These are phyloP conservation scores for Trichoderma harzianum DNA, from an alignment of 2,329 filamentous ascomycete genomes.

Conservation along the genomic window DNA sequence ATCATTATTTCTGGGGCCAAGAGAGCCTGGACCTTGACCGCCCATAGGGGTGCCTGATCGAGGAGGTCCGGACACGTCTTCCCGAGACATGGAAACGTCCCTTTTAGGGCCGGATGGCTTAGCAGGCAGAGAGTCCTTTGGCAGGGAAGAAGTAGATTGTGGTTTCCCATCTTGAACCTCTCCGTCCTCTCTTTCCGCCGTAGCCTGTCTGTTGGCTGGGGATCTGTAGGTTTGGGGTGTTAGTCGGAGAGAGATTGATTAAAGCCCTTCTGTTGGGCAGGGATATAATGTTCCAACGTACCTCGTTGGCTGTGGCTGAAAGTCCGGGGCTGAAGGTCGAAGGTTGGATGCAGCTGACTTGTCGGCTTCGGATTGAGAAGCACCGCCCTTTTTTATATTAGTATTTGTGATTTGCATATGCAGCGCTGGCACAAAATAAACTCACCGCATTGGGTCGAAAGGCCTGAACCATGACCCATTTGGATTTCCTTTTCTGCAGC, in stretches of 20 bases:
- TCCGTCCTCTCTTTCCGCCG: slow-evolving; percentile 64
- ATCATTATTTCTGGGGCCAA: slow-evolving; percentile 27
- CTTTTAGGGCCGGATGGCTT: slow-evolving; percentile 29
- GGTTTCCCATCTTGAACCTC: slow-evolving; percentile 61
- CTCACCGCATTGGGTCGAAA: slow-evolving; percentile 64
- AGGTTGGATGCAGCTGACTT: slow-evolving; percentile 40
- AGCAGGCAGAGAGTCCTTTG: slow-evolving; percentile 35
- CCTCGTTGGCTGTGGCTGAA: slow-evolving; percentile 53
- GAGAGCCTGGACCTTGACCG: slow-evolving; percentile 20
- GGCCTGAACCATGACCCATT: slow-evolving; percentile 72
- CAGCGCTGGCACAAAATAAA: neutral
- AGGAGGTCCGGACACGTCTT: slow-evolving; percentile 20
- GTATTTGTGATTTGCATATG: slow-evolving; percentile 1
- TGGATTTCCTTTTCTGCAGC: slow-evolving; percentile 61
- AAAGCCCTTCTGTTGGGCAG: neutral
- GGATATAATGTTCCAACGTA: slow-evolving; percentile 27
- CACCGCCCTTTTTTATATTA: slow-evolving; percentile 29
- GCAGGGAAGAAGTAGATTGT: slow-evolving; percentile 15
- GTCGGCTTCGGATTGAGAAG: slow-evolving; percentile 30
- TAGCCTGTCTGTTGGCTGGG: slow-evolving; percentile 18
- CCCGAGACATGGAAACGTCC: slow-evolving; percentile 29
- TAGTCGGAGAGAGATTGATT: slow-evolving; percentile 19
- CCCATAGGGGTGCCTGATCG: slow-evolving; percentile 29
- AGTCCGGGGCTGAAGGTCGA: slow-evolving; percentile 60
- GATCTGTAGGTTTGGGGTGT: slow-evolving; percentile 21